Evolutionary conservation across 208 protist genomes (phyloP).

Genomic region (Crithidia mellificae): DNA sequence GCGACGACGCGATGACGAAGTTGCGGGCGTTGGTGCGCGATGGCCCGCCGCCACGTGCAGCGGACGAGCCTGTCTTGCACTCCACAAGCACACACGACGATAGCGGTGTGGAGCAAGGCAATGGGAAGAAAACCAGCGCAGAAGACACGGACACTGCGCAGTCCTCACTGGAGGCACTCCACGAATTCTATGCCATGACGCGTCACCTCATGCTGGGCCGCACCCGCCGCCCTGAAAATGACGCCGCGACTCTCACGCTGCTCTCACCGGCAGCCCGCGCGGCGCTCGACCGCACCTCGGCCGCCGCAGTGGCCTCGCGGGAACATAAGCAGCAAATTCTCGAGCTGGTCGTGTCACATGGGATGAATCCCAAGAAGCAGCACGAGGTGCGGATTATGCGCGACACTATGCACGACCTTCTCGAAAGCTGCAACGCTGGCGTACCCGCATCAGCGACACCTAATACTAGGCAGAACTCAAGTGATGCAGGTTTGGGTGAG

Average conservation of each 20-base stretch:
- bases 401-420: slow-evolving; percentile 57
- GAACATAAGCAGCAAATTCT: slow-evolving; percentile 43
- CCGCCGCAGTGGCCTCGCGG: not conserved
- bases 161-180: slow-evolving; percentile 17
- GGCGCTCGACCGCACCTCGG: not conserved
- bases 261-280: slow-evolving; percentile 4
- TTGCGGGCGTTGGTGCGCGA: slow-evolving; percentile 47
- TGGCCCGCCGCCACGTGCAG: slow-evolving; percentile 40
- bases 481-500: no score
- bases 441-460: no score
- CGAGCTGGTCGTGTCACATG: slow-evolving; percentile 55
- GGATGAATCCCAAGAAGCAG: slow-evolving; percentile 87
- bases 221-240: slow-evolving; percentile 37
- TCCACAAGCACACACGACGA: no score
- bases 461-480: no score
- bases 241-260: slow-evolving; percentile 53
- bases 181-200: slow-evolving; percentile 32
- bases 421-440: slow-evolving; percentile 49
- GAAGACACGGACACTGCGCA: not conserved
- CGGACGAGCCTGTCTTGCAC: not conserved
- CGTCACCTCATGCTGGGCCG: slow-evolving; percentile 43
- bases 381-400: slow-evolving; percentile 88
- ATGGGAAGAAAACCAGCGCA: no score
- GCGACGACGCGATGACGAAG: slow-evolving; percentile 32
- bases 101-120: no score